These are phyloP conservation scores for Cicer bijugum DNA, from an alignment of 306 rosid species.

Conservation along the genomic window DNA sequence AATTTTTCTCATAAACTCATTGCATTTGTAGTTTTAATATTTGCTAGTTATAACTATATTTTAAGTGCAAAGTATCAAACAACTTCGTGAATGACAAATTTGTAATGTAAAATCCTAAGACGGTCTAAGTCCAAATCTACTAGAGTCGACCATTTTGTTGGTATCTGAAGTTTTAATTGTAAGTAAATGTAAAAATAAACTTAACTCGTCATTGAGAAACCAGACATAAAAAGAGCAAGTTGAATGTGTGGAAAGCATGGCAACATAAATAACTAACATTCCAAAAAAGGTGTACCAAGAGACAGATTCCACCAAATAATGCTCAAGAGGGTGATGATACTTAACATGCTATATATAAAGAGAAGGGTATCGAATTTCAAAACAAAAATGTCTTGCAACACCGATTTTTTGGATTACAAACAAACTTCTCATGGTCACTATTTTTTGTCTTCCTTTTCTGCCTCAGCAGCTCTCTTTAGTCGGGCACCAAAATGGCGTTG, in stretches of 20 bases:
- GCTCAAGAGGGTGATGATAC: neutral
- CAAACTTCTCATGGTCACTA: conserved; percentile 36
- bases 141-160: too few relatives aligned
- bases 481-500: conserved; percentile 63
- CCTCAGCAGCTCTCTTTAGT: conserved; percentile 69
- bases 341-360: conserved; percentile 6
- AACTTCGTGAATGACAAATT: too few relatives aligned
- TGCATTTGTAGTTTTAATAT: too few relatives aligned
- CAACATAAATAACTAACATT: neutral
- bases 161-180: too few relatives aligned
- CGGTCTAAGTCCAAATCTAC: too few relatives aligned
- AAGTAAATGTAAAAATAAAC: too few relatives aligned
- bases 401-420: neutral
- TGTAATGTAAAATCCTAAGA: too few relatives aligned
- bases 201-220: too few relatives aligned
- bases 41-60: too few relatives aligned
- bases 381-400: conserved; percentile 30
- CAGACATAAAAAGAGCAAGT: neutral
- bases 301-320: neutral
- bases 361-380: conserved; percentile 7
- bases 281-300: neutral
- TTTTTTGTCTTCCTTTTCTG: conserved; percentile 79
- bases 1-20: too few relatives aligned
- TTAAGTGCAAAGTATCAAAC: too few relatives aligned
- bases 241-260: neutral